Evolutionary conservation across 1,284 basidiomycete species (phyloP).

Genomic region (Ustilago trichophora): DNA sequence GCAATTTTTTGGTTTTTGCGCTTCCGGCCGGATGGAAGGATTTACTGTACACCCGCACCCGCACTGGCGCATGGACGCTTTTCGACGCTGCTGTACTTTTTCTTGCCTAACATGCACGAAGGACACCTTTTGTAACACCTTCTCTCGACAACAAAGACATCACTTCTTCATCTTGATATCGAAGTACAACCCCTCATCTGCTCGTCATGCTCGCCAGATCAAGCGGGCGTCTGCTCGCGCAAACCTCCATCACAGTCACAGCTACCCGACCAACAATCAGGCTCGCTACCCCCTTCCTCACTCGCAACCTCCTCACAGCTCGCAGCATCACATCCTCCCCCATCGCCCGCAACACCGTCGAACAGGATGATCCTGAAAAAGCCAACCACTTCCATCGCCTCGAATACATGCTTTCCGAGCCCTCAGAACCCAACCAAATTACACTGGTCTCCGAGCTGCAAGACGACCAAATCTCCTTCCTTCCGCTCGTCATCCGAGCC

Average conservation of each 20-base stretch:
- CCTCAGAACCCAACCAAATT: neutral
- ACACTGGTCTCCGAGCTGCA: slow-evolving; percentile 1
- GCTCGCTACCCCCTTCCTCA: neutral
- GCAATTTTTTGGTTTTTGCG: neutral
- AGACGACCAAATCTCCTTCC: neutral
- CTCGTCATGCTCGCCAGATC: slow-evolving; percentile 16
- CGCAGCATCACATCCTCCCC: slow-evolving; percentile 4
- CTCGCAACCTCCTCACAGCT: neutral
- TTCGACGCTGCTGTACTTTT: too few relatives aligned
- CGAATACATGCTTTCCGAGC: slow-evolving; percentile 2
- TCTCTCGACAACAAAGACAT: too few relatives aligned
- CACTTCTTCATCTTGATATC: too few relatives aligned
- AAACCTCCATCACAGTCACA: neutral
- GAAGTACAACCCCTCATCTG: too few relatives aligned
- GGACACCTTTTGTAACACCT: too few relatives aligned
- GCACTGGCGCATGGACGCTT: too few relatives aligned
- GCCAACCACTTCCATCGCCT: neutral
- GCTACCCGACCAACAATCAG: neutral
- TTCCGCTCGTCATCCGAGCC: slow-evolving; percentile 12
- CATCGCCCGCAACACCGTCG: neutral
- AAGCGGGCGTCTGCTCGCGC: slow-evolving; percentile 1
- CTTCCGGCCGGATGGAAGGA: slow-evolving; percentile 23
- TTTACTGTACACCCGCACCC: neutral
- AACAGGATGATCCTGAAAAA: neutral
- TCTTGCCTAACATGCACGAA: neutral